Conservation (phyloP, 495 filamentous ascomycete genomes). For the Lindgomyces ingoldianus region DNA sequence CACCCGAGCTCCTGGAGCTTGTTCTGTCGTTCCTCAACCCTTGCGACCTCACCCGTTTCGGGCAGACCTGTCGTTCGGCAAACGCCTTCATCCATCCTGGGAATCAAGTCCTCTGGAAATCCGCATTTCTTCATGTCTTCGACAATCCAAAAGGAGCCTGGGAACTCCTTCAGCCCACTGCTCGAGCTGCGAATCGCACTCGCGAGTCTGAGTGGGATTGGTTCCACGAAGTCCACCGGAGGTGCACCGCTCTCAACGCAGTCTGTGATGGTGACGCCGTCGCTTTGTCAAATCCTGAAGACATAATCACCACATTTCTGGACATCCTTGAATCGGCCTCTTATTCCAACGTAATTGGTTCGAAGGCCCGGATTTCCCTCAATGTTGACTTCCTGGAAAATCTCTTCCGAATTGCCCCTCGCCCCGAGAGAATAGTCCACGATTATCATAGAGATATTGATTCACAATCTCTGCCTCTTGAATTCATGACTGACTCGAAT, state of each 20-base stretch:
- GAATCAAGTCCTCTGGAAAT: conserved; percentile 30
- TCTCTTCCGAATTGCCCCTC: conserved; percentile 1
- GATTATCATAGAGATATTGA: conserved; percentile 28
- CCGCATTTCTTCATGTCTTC: conserved; percentile 28
- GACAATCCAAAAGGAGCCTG: conserved; percentile 30
- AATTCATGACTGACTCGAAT: conserved; percentile 3
- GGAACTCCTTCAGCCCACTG: conserved; percentile 15
- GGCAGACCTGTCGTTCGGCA: conserved; percentile 23
- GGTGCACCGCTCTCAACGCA: conserved; percentile 10
- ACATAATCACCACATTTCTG: conserved; percentile 12
- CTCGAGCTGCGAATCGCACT: conserved; percentile 13
- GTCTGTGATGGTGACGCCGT: conserved; percentile 3
- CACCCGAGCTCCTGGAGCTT: conserved; percentile 30
- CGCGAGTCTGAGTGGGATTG: conserved; percentile 32
- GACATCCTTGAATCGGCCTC: conserved; percentile 25
- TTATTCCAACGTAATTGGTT: background rate
- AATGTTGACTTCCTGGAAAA: conserved; percentile 26
- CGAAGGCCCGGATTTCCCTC: background rate
- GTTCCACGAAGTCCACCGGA: conserved; percentile 14
- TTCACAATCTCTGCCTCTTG: conserved; percentile 17
- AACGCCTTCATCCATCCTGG: conserved; percentile 23
- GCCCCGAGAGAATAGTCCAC: conserved; percentile 25
- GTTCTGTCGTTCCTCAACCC: conserved; percentile 24
- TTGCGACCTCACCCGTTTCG: conserved; percentile 20
- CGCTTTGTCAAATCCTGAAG: background rate